phyloP scores from a whole-genome alignment of 108 stramenopile genomes.

The Discostella pseudostelligera region DNA sequence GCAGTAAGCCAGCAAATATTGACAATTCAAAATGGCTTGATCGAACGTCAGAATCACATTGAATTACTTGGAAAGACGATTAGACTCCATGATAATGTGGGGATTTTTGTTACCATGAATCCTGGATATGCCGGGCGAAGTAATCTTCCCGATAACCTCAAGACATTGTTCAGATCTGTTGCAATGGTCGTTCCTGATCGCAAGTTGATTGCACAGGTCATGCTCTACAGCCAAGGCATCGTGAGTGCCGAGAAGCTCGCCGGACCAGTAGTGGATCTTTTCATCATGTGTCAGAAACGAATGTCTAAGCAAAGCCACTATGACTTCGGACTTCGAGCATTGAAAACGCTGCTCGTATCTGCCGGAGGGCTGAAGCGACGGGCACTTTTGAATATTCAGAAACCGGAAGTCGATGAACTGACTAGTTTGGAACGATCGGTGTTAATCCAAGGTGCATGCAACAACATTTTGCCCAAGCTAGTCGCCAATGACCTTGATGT shows the following conservation, averaged over 20 bases:
- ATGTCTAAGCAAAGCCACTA: slow-evolving; percentile 96
- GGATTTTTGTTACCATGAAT: slow-evolving; percentile 99
- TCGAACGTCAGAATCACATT: slow-evolving; percentile 65
- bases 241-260: slow-evolving; percentile 92
- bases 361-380: slow-evolving; percentile 98
- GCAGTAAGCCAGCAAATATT: slow-evolving; percentile 98
- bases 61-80: slow-evolving; percentile 77
- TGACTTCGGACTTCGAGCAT: slow-evolving; percentile 97
- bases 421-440: slow-evolving; percentile 70
- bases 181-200: slow-evolving; percentile 98
- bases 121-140: slow-evolving; percentile 99
- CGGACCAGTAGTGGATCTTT: slow-evolving; percentile 90
- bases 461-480: slow-evolving; percentile 97
- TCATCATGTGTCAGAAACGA: slow-evolving; percentile 87
- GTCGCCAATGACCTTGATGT: slow-evolving; percentile 87
- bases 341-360: slow-evolving; percentile 97
- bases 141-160: slow-evolving; percentile 98
- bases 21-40: slow-evolving; percentile 91
- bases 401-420: slow-evolving; percentile 55
- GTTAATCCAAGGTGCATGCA: slow-evolving; percentile 89
- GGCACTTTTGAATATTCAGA: slow-evolving; percentile 61
- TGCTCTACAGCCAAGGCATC: slow-evolving; percentile 99
- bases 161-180: slow-evolving; percentile 95
- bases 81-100: slow-evolving; percentile 89
- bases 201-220: slow-evolving; percentile 96